Evolutionary conservation across 2,329 filamentous ascomycete species (phyloP).

Genomic region (Monilinia polystroma): DNA sequence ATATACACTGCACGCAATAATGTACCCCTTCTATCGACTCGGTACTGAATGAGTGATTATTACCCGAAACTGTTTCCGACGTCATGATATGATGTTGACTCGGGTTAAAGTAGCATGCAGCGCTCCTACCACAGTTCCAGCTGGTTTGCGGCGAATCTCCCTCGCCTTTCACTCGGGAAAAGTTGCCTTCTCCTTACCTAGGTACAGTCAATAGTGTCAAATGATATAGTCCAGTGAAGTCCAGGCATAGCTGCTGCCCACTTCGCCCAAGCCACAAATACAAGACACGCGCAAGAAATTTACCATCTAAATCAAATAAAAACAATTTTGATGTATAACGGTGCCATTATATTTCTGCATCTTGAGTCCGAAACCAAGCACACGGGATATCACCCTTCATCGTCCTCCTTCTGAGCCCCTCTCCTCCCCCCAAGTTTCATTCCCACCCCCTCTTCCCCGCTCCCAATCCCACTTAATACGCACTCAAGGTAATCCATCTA

Average conservation of each 20-base stretch:
- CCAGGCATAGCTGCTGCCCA: not conserved
- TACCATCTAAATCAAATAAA: not conserved
- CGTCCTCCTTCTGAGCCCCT: slow-evolving; percentile 51
- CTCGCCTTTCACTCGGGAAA: not conserved
- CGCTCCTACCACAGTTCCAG: not conserved
- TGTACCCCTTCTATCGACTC: not conserved
- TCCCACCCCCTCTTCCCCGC: slow-evolving; percentile 11
- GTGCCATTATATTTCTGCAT: not conserved
- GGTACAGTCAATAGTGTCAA: not conserved
- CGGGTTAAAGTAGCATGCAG: not conserved
- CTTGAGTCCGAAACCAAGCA: slow-evolving; percentile 51
- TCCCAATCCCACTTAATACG: slow-evolving; percentile 9
- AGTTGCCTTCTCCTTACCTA: not conserved
- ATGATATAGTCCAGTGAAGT: not conserved
- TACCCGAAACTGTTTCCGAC: not conserved
- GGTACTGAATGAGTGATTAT: not conserved
- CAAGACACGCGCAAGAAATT: not conserved
- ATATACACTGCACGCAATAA: not conserved
- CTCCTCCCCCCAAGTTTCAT: slow-evolving; percentile 15
- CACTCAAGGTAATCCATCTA: slow-evolving; percentile 15
- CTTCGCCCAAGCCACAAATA: not conserved
- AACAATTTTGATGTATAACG: not conserved
- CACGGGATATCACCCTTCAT: slow-evolving; percentile 47
- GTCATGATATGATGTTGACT: not conserved
- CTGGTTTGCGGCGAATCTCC: not conserved